These are phyloP conservation scores for Cyclotella sp. DNA, from an alignment of 108 stramenopile genomes.

Conservation along the genomic window DNA sequence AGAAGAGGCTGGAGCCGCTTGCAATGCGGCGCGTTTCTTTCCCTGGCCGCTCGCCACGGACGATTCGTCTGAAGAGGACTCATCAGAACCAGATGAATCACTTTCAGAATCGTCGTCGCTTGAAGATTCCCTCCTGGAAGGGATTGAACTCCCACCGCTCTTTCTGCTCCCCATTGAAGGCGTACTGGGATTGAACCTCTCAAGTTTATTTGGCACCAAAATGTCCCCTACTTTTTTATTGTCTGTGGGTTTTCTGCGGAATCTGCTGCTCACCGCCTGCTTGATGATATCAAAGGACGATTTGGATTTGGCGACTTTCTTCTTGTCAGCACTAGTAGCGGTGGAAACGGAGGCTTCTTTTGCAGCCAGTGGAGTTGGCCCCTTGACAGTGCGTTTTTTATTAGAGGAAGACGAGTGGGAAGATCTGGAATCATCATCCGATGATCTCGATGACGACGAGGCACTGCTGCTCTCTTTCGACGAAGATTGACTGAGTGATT, in stretches of 20 bases:
- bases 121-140: neutral
- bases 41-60: neutral
- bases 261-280: neutral
- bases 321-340: neutral
- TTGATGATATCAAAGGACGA: neutral
- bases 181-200: neutral
- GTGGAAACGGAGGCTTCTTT: neutral
- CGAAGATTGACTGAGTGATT: conserved; percentile 9
- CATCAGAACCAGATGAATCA: neutral
- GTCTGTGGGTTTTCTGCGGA: neutral
- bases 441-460: conserved; percentile 5
- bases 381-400: neutral
- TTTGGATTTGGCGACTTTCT: neutral
- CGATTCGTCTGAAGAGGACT: neutral
- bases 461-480: neutral
- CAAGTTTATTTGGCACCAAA: neutral
- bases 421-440: conserved; percentile 1
- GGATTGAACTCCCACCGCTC: neutral
- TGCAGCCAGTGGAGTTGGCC: neutral
- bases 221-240: neutral
- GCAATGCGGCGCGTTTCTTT: neutral
- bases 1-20: neutral
- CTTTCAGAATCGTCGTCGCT: conserved; percentile 1
- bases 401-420: neutral
- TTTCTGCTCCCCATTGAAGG: conserved; percentile 1